Base-by-base conservation (phyloP, 257 asterid genomes). In the Linderniella brevidens region DNA sequence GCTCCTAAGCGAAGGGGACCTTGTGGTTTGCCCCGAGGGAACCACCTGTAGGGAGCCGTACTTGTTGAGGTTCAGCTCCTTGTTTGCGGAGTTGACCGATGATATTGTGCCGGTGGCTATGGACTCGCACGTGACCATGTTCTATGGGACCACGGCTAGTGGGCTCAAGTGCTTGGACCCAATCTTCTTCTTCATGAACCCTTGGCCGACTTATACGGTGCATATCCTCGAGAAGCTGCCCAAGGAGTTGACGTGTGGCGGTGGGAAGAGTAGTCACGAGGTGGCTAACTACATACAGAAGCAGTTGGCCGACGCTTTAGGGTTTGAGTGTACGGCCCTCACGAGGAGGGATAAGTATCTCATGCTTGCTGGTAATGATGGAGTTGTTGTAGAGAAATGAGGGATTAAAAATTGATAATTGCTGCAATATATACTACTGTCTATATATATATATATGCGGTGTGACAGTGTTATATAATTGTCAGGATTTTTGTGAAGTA, bases 21-120 rank as follows among this genome's bases (percentile, higher is more conserved):
- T 90, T 19, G 92, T 90, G 8, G 87, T 90, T 3, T 90, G 93
- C 20, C 99, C 99, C 0, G 99, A 90, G 59, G 99, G 99, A 8
- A 90, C 99, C 10, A 90, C 99, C 0, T 90, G 99, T 56, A 56
- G 96, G 13, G 99, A 90, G 66, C 99, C 94, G 0, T 90, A 90
- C 38, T 57, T 90, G 12, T 38, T 90, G 43, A 55, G 99, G 20
- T 90, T 90, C 44, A 90, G 99, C 68, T 76, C 94, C 0, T 36
- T 90, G 49, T 90, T 90, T 45, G 99, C 99, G 0, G 96, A 90
- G 35, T 32, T 90, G 51, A 69, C 92, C 0, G 80, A 81, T 11
- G 86, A 80, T 17, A 79, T 90, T 2, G 93, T 90, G 0, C 99
- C 96, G 9, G 96, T 85, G n/a, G 99, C 99, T 0, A 54, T 90